A percentile compares a stretch with the other conserved stretches of the same genome.
These are phyloP conservation scores for Rhizopus stolonifer DNA, from an alignment of 371 early-diverging fungal species.

Conservation along the genomic window DNA sequence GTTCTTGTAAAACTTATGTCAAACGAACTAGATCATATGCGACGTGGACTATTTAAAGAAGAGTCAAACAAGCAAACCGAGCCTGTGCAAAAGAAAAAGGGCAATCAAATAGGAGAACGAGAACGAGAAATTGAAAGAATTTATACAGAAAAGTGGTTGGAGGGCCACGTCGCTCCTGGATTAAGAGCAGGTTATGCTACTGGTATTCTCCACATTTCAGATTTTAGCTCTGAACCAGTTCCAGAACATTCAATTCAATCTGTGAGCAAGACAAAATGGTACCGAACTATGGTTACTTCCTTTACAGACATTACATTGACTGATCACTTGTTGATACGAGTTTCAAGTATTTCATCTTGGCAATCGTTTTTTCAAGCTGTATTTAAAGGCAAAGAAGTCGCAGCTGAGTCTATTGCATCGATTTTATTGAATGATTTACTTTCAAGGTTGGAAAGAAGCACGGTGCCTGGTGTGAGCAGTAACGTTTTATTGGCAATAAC, in stretches of 20 bases:
- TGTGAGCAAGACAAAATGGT: conserved; percentile 43
- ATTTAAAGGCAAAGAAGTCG: conserved; percentile 18
- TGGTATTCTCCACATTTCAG: conserved; percentile 35
- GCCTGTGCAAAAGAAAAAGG: neutral
- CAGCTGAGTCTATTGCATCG: conserved; percentile 27
- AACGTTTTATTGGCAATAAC: conserved; percentile 55
- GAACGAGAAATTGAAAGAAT: conserved; percentile 21
- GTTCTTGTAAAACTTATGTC: conserved; percentile 51
- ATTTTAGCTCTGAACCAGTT: conserved; percentile 4
- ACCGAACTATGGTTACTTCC: conserved; percentile 51
- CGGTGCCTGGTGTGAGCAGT: conserved; percentile 56
- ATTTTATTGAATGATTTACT: conserved; percentile 42
- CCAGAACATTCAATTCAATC: conserved; percentile 13
- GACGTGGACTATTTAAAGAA: conserved; percentile 56
- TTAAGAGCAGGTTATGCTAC: conserved; percentile 54
- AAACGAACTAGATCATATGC: conserved; percentile 58
- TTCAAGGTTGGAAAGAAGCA: conserved; percentile 48
- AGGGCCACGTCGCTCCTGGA: conserved; percentile 54
- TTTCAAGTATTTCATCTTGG: conserved; percentile 52
- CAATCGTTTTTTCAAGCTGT: conserved; percentile 41
- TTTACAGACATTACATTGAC: conserved; percentile 54
- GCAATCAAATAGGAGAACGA: conserved; percentile 16
- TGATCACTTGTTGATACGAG: conserved; percentile 55
- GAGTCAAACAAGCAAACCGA: conserved; percentile 20
- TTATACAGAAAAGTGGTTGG: conserved; percentile 42